Percentiles rank a stretch among this genome's conserved stretches.
Evolutionary conservation across 2,329 filamentous ascomycete species (phyloP).

Genomic region (Pseudophaeomoniella oleicola): DNA sequence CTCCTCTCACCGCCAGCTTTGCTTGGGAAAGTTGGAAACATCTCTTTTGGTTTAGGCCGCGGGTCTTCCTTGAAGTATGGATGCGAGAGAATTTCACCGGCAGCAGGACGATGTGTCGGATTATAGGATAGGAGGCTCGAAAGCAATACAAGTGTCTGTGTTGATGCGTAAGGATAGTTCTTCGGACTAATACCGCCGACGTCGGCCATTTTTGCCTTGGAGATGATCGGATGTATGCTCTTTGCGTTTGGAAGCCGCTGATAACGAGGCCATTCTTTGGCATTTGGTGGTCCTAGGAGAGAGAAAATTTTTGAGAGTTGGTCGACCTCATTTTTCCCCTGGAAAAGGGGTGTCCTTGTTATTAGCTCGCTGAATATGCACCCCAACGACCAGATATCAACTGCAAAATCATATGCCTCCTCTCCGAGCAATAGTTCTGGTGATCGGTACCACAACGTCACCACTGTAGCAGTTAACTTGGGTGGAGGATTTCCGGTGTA

Average conservation of each 20-base stretch:
- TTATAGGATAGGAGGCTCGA: slow-evolving; percentile 58
- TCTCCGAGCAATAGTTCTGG: slow-evolving; percentile 81
- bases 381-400: slow-evolving; percentile 94
- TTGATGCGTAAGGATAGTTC: slow-evolving; percentile 68
- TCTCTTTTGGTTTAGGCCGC: slow-evolving; percentile 71
- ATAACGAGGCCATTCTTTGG: slow-evolving; percentile 75
- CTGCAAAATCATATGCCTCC: slow-evolving; percentile 54
- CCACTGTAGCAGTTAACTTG: slow-evolving; percentile 79
- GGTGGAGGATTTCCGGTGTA: slow-evolving; percentile 66
- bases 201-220: slow-evolving; percentile 15
- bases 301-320: slow-evolving; percentile 78
- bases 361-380: slow-evolving; percentile 92
- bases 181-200: slow-evolving; percentile 47
- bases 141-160: slow-evolving; percentile 57
- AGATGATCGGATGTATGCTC: slow-evolving; percentile 46
- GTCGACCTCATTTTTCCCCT: slow-evolving; percentile 85
- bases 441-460: slow-evolving; percentile 91
- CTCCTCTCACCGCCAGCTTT: slow-evolving; percentile 85
- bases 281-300: slow-evolving; percentile 72
- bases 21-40: slow-evolving; percentile 95
- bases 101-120: slow-evolving; percentile 55
- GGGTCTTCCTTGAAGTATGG: slow-evolving; percentile 82
- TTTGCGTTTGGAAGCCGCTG: slow-evolving; percentile 75
- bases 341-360: slow-evolving; percentile 65
- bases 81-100: slow-evolving; percentile 60